phyloP scores from a whole-genome alignment of 495 filamentous ascomycete genomes.

The Annulohypoxylon bovei region DNA sequence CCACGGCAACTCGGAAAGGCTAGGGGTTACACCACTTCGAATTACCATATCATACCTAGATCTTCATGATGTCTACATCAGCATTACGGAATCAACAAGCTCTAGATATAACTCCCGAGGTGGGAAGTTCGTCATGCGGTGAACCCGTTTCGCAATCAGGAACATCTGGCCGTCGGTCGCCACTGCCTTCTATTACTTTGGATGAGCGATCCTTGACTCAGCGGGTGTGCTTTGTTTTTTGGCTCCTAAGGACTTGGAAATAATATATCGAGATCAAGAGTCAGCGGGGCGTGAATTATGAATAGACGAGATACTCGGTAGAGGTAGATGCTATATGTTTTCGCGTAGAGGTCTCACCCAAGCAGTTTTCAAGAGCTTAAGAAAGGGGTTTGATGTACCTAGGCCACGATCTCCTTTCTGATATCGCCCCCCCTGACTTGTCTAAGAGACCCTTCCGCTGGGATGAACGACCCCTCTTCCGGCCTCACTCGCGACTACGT shows the following conservation, averaged over 20 bases:
- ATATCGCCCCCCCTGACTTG: constrained; percentile 5
- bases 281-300: background rate
- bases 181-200: constrained; percentile 20
- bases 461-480: constrained; percentile 37
- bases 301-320: background rate
- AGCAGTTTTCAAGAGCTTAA: background rate
- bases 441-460: constrained; percentile 9
- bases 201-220: constrained; percentile 10
- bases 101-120: constrained; percentile 20
- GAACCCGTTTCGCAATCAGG: constrained; percentile 34
- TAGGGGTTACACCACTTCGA: constrained; percentile 31
- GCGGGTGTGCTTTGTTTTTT: background rate
- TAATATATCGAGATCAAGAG: background rate
- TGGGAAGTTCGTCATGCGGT: constrained; percentile 23
- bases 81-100: constrained; percentile 11
- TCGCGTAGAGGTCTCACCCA: background rate
- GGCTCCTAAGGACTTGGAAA: background rate
- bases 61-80: constrained; percentile 14
- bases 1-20: constrained; percentile 38
- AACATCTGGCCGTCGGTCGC: constrained; percentile 33
- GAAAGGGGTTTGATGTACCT: background rate
- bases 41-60: constrained; percentile 16
- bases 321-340: background rate
- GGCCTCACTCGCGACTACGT: constrained; percentile 16
- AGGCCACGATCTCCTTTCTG: constrained; percentile 14